Percentiles rank a stretch among this genome's conserved stretches.
Evolutionary conservation across 495 filamentous ascomycete species (phyloP).

Genomic region (Talaromyces trachyspermus): DNA sequence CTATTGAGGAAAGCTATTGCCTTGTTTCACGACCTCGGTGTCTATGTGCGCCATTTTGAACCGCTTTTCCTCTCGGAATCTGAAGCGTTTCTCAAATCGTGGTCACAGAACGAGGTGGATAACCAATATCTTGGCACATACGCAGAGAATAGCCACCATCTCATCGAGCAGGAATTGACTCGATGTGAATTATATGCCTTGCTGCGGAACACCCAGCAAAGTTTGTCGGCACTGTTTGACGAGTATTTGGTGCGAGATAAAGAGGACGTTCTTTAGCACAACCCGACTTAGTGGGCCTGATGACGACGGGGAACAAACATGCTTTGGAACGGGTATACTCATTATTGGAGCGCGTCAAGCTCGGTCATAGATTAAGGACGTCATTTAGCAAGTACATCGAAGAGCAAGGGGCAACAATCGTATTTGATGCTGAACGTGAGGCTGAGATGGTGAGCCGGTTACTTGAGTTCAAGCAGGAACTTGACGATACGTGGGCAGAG

Average conservation of each 20-base stretch:
- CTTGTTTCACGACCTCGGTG: slow-evolving; percentile 72
- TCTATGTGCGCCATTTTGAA: slow-evolving; percentile 76
- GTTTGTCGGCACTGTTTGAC: slow-evolving; percentile 64
- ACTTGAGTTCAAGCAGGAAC: slow-evolving; percentile 70
- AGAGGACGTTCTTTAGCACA: slow-evolving; percentile 51
- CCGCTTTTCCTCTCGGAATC: slow-evolving; percentile 62
- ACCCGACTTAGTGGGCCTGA: slow-evolving; percentile 56
- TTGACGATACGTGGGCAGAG: slow-evolving; percentile 64
- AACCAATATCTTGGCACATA: slow-evolving; percentile 58
- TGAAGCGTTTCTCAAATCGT: slow-evolving; percentile 51
- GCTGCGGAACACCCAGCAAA: slow-evolving; percentile 71
- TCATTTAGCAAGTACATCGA: slow-evolving; percentile 76
- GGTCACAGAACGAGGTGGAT: slow-evolving; percentile 53
- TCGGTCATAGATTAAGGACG: slow-evolving; percentile 55
- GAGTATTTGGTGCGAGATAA: slow-evolving; percentile 55
- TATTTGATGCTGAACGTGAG: slow-evolving; percentile 68
- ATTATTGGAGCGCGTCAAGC: slow-evolving; percentile 57
- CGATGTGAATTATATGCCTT: slow-evolving; percentile 74
- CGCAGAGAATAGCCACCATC: slow-evolving; percentile 53
- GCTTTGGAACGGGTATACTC: slow-evolving; percentile 70
- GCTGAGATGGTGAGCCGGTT: slow-evolving; percentile 84
- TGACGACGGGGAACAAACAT: slow-evolving; percentile 55
- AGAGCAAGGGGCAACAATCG: slow-evolving; percentile 65
- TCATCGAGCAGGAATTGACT: slow-evolving; percentile 62
- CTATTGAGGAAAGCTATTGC: slow-evolving; percentile 64